Base-by-base conservation (phyloP, 2,329 filamentous ascomycete genomes). In the Stachybotrys elegans region DNA sequence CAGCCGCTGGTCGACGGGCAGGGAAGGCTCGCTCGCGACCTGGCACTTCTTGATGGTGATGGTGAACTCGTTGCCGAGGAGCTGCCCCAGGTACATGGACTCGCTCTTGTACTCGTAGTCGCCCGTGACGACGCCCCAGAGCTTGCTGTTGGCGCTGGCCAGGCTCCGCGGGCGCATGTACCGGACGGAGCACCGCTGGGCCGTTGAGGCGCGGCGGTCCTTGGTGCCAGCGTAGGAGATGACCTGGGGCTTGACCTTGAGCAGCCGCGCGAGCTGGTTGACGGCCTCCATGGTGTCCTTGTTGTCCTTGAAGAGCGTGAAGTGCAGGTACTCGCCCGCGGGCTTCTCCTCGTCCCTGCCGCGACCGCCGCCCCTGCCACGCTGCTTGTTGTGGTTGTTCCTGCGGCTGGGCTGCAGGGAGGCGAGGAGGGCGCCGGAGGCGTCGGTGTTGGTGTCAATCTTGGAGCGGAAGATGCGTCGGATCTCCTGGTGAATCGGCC, bases 271-370 rank as follows among this genome's bases (percentile, higher is more conserved):
- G 32, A 96, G 76, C 57, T 86, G 88, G 43, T 81, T 84, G 43
- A 94, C 75, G 0, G 88, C 84, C 55, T 96, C 91, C 87, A 95
- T 94, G 1, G 91, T 96, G 60, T 96, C 91, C 60, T 92, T 91
- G 68, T 96, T 96, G 68, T 95, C 91, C 68, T 96, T 96, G 78
- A 92, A 94, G 42, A 96, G 73, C 1, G 88, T 92, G 62, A 95
- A 95, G 63, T 95, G 90, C 13, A 95, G 70, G 62, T 88, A 93
- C 40, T 90, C 84, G 16, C 86, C 88, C 75, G 63, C 48, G 46
- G 62, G 62, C 48, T 65, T 62, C 46, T 65, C 59, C 4, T 60
- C 56, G 11, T 47, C 51, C 14, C 45, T 50, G n/a, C 51, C 51
- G 13, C 53, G 53, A 17, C 51, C 51, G 9, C 56, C 55, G 20